Evolutionary conservation across 176 grass and related monocot genomes (phyloP), one percentile per base, ranked within the genome.

Genomic region (Carex pumila): DNA sequence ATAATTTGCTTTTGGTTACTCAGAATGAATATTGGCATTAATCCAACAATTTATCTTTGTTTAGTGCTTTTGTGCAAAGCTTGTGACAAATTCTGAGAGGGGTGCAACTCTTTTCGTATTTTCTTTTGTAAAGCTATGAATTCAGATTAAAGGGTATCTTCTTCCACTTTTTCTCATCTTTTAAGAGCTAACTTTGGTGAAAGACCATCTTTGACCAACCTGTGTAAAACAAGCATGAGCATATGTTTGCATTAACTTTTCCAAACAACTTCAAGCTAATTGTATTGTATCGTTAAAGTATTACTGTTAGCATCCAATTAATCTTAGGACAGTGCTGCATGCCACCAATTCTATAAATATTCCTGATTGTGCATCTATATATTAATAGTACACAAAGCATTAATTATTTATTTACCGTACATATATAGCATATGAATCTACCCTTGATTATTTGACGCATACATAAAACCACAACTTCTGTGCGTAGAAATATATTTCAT

Each of bases 101-200:
- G 43, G 41, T 52, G 80, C 58, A 25, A 83, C 39, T 83, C 45
- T 66, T 83, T 52, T 83, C 55, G 43, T 67, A 69, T 83, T 54
- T 83, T 69, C 80, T 78, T 67, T 66, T 65, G 61, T 68, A 83
- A 64, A 83, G 80, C 65, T 68, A 66, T 83, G 62, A 29, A 83
- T 83, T 83, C 80, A 83, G 80, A 83, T 83, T 83, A 83, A 83
- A 83, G 80, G 62, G 62, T 52, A 68, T 53, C 61, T 83, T 43
- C 39, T 68, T 45, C 80, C n/a, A 30, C 52, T 54, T 83, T 83
- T 83, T 83, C 80, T 68, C 80, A 83, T 83, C 80, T 83, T 83
- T 83, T 68, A 65, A 83, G 61, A 66, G 22, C 36, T 17, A 30
- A 52, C 80, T 66, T 83, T 83, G 73, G 73, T 83, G 80, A 66